phyloP scores from a whole-genome alignment of 306 rosid species.

The Carpinus fangiana region DNA sequence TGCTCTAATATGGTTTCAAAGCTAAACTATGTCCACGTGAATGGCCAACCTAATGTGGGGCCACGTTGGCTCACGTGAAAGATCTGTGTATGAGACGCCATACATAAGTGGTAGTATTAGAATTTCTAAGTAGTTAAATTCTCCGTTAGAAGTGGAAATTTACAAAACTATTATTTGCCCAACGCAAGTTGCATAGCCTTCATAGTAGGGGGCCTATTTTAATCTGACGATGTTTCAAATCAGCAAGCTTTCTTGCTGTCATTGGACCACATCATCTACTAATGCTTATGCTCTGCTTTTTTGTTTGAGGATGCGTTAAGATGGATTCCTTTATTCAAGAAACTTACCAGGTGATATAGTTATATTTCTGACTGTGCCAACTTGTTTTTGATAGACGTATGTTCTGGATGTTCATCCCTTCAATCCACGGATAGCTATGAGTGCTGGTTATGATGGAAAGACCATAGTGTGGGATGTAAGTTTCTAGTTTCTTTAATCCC shows the following conservation, averaged over 20 bases:
- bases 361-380: slow-evolving; percentile 21
- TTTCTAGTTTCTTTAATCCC: slow-evolving; percentile 37
- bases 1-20: too few relatives aligned
- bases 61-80: too few relatives aligned
- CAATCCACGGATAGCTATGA: slow-evolving; percentile 98
- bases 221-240: background rate
- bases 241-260: slow-evolving; percentile 15
- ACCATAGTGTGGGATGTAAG: slow-evolving; percentile 99
- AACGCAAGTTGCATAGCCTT: background rate
- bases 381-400: slow-evolving; percentile 66
- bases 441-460: slow-evolving; percentile 98
- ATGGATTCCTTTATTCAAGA: background rate
- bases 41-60: too few relatives aligned
- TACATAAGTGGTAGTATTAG: too few relatives aligned
- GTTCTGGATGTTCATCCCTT: slow-evolving; percentile 99
- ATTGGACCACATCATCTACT: slow-evolving; percentile 16
- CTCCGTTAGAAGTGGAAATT: too few relatives aligned
- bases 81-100: too few relatives aligned
- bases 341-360: background rate
- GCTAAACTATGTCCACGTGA: too few relatives aligned
- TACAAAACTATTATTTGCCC: background rate
- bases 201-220: background rate
- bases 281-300: slow-evolving; percentile 20
- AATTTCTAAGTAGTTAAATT: too few relatives aligned
- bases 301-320: background rate